Evolutionary conservation across 2,329 filamentous ascomycete species (phyloP).

Genomic region (Bipolaris gigantea): DNA sequence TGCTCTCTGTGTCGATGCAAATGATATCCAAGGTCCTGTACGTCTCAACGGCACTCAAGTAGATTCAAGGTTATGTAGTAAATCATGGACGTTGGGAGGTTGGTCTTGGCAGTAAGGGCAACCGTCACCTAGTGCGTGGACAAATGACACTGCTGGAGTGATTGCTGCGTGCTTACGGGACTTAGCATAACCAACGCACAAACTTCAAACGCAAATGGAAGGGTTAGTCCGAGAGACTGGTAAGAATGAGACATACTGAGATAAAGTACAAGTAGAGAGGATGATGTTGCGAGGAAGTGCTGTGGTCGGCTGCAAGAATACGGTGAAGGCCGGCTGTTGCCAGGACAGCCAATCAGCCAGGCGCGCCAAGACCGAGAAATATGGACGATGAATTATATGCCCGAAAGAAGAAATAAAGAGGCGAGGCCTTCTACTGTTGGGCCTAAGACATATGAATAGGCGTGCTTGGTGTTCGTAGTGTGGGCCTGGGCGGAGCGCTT

Average conservation of each 20-base stretch:
- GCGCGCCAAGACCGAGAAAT: conserved; percentile 10
- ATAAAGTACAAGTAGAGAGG: not conserved
- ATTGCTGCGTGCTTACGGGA: conserved; percentile 14
- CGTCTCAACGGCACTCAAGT: conserved; percentile 1
- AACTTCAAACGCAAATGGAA: conserved; percentile 1
- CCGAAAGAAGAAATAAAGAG: not conserved
- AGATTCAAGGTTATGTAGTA: not conserved
- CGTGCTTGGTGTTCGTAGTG: not conserved
- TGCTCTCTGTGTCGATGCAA: conserved; percentile 19
- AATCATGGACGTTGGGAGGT: not conserved
- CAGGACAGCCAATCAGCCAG: conserved; percentile 14
- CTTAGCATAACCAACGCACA: conserved; percentile 19
- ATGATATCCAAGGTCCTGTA: conserved; percentile 2
- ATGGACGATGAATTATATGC: not conserved
- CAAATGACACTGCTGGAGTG: conserved; percentile 9
- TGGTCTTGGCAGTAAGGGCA: conserved; percentile 1
- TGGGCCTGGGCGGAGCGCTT: not conserved
- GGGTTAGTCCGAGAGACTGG: conserved; percentile 8
- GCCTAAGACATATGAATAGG: not conserved
- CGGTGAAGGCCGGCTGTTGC: conserved; percentile 10
- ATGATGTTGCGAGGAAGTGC: not conserved
- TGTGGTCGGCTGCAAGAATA: conserved; percentile 1
- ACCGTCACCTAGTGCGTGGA: conserved; percentile 12
- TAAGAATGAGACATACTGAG: conserved; percentile 20
- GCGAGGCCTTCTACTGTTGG: not conserved